Conservation (phyloP, 2,329 filamentous ascomycete species). For the Phaeosphaeria sp. region DNA sequence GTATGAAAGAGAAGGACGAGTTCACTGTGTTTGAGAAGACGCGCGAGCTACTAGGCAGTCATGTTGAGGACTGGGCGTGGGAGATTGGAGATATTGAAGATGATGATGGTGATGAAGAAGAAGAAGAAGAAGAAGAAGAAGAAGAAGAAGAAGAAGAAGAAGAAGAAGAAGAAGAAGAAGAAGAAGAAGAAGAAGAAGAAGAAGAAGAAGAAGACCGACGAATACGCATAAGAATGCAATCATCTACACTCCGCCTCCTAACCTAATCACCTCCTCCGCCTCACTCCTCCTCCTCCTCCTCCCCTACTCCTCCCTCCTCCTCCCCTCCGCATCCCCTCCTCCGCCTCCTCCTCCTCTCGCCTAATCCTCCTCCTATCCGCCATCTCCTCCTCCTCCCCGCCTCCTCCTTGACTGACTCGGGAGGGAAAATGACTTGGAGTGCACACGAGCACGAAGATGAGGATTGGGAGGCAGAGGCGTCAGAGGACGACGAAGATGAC, state of each 20-base stretch:
- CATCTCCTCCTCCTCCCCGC: no score
- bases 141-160: background rate
- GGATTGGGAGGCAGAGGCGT: background rate
- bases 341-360: no score
- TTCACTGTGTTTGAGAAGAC: constrained; percentile 11
- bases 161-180: background rate
- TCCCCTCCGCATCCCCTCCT: no score
- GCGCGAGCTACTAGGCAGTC: constrained; percentile 3
- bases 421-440: no score
- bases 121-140: background rate
- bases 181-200: background rate
- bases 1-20: background rate
- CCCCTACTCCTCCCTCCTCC: no score
- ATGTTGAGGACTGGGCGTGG: constrained; percentile 9
- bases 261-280: no score
- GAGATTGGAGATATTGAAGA: constrained; percentile 14
- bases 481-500: background rate
- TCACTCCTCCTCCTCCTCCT: no score
- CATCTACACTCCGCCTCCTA: no score
- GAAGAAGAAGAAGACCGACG: background rate
- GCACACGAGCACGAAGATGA: background rate
- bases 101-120: constrained; percentile 1
- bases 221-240: no score
- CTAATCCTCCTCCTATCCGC: no score
- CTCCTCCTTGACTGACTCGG: no score